Evolutionary conservation across 495 filamentous ascomycete species (phyloP).

Genomic region (Hypoxylon trugodes): DNA sequence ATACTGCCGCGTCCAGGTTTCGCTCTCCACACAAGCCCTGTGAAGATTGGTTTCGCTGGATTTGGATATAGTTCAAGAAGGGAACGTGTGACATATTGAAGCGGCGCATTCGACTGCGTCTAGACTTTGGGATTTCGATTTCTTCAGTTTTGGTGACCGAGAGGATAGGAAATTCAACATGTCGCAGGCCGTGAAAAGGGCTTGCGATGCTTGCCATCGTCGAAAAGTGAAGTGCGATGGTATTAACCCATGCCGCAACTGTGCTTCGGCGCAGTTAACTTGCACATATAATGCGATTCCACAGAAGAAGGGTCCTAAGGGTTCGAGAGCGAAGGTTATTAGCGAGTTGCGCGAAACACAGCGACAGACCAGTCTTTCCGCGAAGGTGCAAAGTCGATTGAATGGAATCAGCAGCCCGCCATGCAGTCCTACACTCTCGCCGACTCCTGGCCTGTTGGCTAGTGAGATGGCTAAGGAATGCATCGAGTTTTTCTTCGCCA

Average conservation of each 20-base stretch:
- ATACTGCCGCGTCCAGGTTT: conserved; percentile 29
- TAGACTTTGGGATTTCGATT: neutral
- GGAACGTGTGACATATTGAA: conserved; percentile 10
- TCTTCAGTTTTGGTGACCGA: conserved; percentile 3
- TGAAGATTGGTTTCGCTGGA: conserved; percentile 29
- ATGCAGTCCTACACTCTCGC: conserved; percentile 54
- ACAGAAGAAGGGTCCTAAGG: conserved; percentile 87
- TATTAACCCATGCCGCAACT: conserved; percentile 76
- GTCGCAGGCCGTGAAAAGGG: conserved; percentile 69
- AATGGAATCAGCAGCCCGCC: conserved; percentile 54
- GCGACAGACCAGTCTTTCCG: conserved; percentile 64
- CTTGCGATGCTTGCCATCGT: conserved; percentile 84
- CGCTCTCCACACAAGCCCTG: conserved; percentile 21
- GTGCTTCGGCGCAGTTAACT: conserved; percentile 68
- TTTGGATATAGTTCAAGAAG: conserved; percentile 33
- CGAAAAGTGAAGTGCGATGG: conserved; percentile 84
- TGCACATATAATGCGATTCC: conserved; percentile 87
- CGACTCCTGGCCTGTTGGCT: conserved; percentile 65
- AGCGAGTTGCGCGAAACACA: conserved; percentile 75
- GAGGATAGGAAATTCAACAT: conserved; percentile 41
- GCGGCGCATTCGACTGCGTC: conserved; percentile 25
- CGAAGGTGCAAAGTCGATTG: conserved; percentile 56
- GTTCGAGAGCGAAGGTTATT: conserved; percentile 82
- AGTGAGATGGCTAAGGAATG: conserved; percentile 71
- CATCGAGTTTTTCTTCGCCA: conserved; percentile 83